Evolutionary conservation across 805 yeast genomes (phyloP).

Genomic region (Cyberlindnera xishuangbannaensis): DNA sequence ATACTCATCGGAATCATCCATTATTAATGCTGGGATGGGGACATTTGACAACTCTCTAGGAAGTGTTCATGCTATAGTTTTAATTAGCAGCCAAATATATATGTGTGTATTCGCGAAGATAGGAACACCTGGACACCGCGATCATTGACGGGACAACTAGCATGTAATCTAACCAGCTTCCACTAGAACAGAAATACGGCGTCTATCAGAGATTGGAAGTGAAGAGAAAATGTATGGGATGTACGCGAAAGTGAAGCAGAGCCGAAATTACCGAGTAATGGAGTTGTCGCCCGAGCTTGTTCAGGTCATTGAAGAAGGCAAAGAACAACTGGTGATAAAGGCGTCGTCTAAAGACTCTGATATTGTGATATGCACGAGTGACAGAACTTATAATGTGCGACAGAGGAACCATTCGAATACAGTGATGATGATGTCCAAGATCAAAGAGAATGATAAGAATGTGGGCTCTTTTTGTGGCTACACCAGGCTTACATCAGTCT

Average conservation of each 20-base stretch:
- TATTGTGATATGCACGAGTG: conserved; percentile 56
- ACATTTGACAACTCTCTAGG: too few relatives aligned
- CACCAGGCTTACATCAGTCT: conserved; percentile 29
- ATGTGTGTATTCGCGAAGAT: too few relatives aligned
- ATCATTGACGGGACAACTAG: too few relatives aligned
- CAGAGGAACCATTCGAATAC: conserved; percentile 88
- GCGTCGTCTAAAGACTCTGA: conserved; percentile 29
- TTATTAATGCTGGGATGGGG: too few relatives aligned
- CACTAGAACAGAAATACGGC: too few relatives aligned
- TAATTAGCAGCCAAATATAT: too few relatives aligned
- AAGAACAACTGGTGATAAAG: conserved; percentile 24
- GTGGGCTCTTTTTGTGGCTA: conserved; percentile 28
- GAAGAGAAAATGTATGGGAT: too few relatives aligned
- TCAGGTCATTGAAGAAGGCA: conserved; percentile 27
- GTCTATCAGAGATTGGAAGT: too few relatives aligned
- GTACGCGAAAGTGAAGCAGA: conserved; percentile 25
- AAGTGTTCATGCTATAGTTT: too few relatives aligned
- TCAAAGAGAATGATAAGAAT: conserved; percentile 20
- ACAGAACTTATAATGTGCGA: conserved; percentile 56
- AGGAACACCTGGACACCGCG: too few relatives aligned
- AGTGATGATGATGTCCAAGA: conserved; percentile 44
- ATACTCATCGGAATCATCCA: too few relatives aligned
- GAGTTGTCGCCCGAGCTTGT: conserved; percentile 49
- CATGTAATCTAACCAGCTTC: too few relatives aligned
- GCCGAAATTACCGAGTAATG: conserved; percentile 38